Conservation (phyloP, 805 yeast species). For the Tetrapisispora namnaoensis region DNA sequence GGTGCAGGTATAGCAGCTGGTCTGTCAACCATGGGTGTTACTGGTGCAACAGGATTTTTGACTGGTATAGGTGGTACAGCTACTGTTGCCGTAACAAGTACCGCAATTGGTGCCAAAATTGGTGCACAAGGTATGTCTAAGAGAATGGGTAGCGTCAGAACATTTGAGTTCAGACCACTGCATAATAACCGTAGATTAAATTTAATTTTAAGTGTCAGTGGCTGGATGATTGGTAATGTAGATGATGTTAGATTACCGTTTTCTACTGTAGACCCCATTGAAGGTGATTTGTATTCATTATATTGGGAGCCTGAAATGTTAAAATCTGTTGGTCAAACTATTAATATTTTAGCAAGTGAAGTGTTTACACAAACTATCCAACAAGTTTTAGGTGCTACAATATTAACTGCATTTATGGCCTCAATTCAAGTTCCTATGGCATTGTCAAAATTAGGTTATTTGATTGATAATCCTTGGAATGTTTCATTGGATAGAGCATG, state of each 20-base stretch:
- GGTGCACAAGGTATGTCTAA: constrained; percentile 78
- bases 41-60: constrained; percentile 85
- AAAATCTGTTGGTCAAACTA: constrained; percentile 92
- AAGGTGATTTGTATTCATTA: constrained; percentile 90
- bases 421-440: constrained; percentile 90
- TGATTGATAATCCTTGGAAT: constrained; percentile 95
- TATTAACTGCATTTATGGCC: constrained; percentile 81
- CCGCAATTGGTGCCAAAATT: constrained; percentile 81
- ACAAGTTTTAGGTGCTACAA: constrained; percentile 87
- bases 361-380: constrained; percentile 88
- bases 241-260: constrained; percentile 97
- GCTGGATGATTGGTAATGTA: constrained; percentile 93
- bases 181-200: constrained; percentile 86
- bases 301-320: constrained; percentile 99
- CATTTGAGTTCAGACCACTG: constrained; percentile 88
- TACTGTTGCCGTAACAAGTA: constrained; percentile 83
- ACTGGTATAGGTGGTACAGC: constrained; percentile 98
- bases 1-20: constrained; percentile 99
- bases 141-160: constrained; percentile 84
- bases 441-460: constrained; percentile 75
- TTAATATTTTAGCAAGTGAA: constrained; percentile 85
- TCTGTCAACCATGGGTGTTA: constrained; percentile 82
- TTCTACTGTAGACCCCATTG: constrained; percentile 92
- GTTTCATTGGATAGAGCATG: constrained; percentile 95
- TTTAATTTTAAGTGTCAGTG: constrained; percentile 79